These are phyloP conservation scores for Miamiensis avidus DNA, from an alignment of 169 alveolate species.

Conservation along the genomic window DNA sequence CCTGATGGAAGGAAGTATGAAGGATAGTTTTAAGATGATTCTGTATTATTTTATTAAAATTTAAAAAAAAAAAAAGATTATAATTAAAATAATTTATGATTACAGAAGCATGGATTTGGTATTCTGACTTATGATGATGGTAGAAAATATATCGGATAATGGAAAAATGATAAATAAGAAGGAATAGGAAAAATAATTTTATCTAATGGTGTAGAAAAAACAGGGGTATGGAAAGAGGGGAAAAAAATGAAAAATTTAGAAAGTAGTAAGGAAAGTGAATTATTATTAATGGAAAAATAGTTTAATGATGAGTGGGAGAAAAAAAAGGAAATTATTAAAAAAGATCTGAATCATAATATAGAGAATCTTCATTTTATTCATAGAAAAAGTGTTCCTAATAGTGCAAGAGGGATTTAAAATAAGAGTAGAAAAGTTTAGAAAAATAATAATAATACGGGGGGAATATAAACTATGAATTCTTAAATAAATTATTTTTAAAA, in stretches of 20 bases:
- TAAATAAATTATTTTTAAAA: no score
- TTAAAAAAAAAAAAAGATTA: slow-evolving; percentile 19
- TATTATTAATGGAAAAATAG: no score
- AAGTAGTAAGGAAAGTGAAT: no score
- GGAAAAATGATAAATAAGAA: slow-evolving; percentile 40
- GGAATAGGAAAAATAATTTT: slow-evolving; percentile 43
- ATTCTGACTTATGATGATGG: slow-evolving; percentile 42
- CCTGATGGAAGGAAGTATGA: slow-evolving; percentile 46
- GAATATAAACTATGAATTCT: no score
- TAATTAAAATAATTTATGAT: slow-evolving; percentile 29
- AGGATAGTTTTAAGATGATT: slow-evolving; percentile 43
- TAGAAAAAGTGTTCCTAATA: no score
- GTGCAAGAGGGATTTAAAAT: no score
- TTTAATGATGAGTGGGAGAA: no score
- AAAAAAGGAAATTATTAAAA: no score
- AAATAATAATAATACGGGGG: no score
- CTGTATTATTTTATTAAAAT: not conserved
- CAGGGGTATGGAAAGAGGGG: slow-evolving; percentile 59
- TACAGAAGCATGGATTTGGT: slow-evolving; percentile 55
- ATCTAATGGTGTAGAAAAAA: slow-evolving; percentile 31
- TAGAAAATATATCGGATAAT: slow-evolving; percentile 44
- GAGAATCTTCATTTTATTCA: no score
- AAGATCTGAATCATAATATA: no score
- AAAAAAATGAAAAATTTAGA: slow-evolving; percentile 37
- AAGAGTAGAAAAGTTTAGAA: no score